Base-by-base conservation (phyloP, 1,284 basidiomycete species). In the Porodaedalea pini region DNA sequence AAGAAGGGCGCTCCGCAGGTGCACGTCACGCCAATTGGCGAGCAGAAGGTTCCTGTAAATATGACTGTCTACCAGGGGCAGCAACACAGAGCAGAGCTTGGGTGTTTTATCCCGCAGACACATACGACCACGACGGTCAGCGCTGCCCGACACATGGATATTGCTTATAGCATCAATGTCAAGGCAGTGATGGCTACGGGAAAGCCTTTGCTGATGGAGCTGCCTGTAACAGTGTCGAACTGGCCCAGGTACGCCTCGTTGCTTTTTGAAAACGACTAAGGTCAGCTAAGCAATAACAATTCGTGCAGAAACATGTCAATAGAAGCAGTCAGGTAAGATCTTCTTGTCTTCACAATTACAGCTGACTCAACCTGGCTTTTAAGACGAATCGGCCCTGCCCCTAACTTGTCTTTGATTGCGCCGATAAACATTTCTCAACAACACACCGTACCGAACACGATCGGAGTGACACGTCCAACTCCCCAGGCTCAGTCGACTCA, bases 181-280 rank as follows among this genome's bases (percentile, higher is more conserved):
- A 89, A 85, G 69, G 91, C 90, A 2, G 75, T 89, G 44, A 79
- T 90, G 71, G 88, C 85, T 19, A 79, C 80, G 4, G 83, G 83
- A 4, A 76, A 81, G 56, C 81, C 83, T 57, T 67, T 92, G 8
- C 73, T 80, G 29, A 80, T 90, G 73, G 85, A 88, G 47, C 72
- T 94, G 40, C 86, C 89, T 19, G 78, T 91, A 7, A 82, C 89
- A 48, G 76, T 92, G 34, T 90, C 90, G 1, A 91, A 90, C 64
- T 90, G 88, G 88, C 86, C 86, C 61, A 80, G 83, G 87, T 85
- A 62, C 47, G 79, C 41, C 27, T 11, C 69, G n/a, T 49, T 39
- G 21, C 15, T 57, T 7, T 32, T 47, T 4, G 21, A 15, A 29
- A 4, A 25, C 44, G n/a, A n/a, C n/a, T n/a, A n/a, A n/a, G n/a